A percentile compares a stretch with the other conserved stretches of the same genome.
Evolutionary conservation across 140 eudicot species (phyloP).

Genomic region (Ambrosia hybrid): DNA sequence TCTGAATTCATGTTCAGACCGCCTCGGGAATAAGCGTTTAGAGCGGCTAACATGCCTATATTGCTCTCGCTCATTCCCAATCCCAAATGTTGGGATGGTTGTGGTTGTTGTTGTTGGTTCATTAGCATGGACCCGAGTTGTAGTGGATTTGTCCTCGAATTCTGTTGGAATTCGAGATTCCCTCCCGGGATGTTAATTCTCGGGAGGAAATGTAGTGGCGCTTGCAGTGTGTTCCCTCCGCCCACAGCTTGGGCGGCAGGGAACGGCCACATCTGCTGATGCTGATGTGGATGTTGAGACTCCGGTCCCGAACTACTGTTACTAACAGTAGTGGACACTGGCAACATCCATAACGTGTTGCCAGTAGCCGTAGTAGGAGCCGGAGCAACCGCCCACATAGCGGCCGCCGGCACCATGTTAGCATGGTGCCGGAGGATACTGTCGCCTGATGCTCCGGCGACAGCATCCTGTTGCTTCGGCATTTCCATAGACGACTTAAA

Average conservation of each 20-base stretch:
- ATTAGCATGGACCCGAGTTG: conserved; percentile 73
- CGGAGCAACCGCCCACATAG: conserved; percentile 83
- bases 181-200: conserved; percentile 53
- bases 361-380: conserved; percentile 50
- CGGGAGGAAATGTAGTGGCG: conserved; percentile 67
- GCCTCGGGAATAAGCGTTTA: conserved; percentile 68
- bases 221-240: conserved; percentile 46
- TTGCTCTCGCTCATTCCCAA: conserved; percentile 69
- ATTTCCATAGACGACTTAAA: conserved; percentile 37
- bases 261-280: conserved; percentile 77
- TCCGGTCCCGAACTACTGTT: conserved; percentile 30
- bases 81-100: conserved; percentile 75
- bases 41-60: conserved; percentile 85
- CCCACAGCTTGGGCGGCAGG: conserved; percentile 34
- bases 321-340: conserved; percentile 39
- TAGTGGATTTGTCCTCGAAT: conserved; percentile 49
- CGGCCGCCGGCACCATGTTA: conserved; percentile 56
- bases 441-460: conserved; percentile 26
- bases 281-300: conserved; percentile 27
- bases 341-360: conserved; percentile 76
- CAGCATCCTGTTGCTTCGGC: conserved; percentile 40
- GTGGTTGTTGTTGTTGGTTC: conserved; percentile 61
- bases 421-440: conserved; percentile 40
- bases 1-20: conserved; percentile 69
- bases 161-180: conserved; percentile 56